Base-by-base conservation (phyloP, 2,329 filamentous ascomycete species). In the Nemania sp. region DNA sequence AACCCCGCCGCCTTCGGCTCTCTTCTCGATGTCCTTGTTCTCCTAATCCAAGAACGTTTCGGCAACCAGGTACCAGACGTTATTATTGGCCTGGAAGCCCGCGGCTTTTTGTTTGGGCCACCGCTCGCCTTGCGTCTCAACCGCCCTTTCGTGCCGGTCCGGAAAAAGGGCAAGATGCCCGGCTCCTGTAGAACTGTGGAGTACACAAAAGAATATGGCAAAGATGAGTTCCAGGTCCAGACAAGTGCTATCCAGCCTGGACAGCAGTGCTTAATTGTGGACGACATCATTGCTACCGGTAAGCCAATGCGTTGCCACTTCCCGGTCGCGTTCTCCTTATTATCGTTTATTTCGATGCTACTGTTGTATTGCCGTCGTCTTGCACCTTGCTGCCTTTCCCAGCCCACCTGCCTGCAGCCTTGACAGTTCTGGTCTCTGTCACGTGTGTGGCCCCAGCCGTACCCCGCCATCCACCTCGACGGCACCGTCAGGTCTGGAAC, bases 271-370 rank as follows among this genome's bases (percentile, higher is more conserved):
- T 78, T 99, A 59, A 82, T 99, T 62, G 91, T 99, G 26, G 94
- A 99, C 73, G 94, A 99, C 72, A 96, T 99, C 69, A 97, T 99
- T 77, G 94, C 94, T 52, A 99, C 94, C 61, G 93, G 93, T 96
- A 80, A 73, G 87, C 76, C 45, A 34, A 47, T 49, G 41, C 41
- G 43, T 49, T 17, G 36, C 52, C 36, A 57, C 46, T 40, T 42
- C 52, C 43, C 37, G 12, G 34, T 43, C 39, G n/a, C 22, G 7
- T 49, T 57, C 47, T 52, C 19, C 2, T 49, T 47, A 1, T 12
- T 7, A 34, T 36, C 33, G 30, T 36, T n/a, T 9, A n/a, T 23
- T 43, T 22, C 36, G 26, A 15, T 17, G 15, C 31, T 26, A 23
- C 22, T 28, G 48, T 34, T 20, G 23, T 34, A 34, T 28, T 31